phyloP scores from a whole-genome alignment of 371 early-diverging fungal species.

The Apophysomyces trapeziformis region DNA sequence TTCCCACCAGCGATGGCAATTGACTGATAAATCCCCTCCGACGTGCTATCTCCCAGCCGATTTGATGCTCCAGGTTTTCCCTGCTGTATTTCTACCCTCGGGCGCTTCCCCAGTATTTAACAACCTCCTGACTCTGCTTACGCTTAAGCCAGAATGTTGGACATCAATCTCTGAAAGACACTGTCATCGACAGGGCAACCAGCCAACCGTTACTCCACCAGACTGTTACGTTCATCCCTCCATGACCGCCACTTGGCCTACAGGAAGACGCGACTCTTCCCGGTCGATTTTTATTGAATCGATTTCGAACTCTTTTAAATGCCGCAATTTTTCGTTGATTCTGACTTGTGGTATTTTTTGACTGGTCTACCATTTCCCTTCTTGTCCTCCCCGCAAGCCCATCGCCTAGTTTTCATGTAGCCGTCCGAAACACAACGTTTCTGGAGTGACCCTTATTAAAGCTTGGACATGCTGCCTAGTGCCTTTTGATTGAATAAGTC shows the following conservation, averaged over 20 bases:
- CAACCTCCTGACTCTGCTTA: constrained; percentile 52
- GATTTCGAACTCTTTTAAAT: neutral
- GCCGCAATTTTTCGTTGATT: neutral
- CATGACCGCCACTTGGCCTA: constrained; percentile 52
- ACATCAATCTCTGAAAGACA: constrained; percentile 60
- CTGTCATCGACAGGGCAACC: constrained; percentile 48
- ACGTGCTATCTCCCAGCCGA: constrained; percentile 62
- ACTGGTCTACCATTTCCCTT: neutral
- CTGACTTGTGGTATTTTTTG: neutral
- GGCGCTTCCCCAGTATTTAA: constrained; percentile 59
- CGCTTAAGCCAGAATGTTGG: constrained; percentile 51
- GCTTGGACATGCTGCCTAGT: no score
- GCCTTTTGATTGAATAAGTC: no score
- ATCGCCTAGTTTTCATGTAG: neutral
- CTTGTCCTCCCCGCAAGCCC: neutral
- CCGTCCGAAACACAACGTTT: no score
- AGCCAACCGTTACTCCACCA: constrained; percentile 44
- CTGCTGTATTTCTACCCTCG: constrained; percentile 69
- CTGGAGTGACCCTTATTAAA: no score
- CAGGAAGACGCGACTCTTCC: constrained; percentile 48
- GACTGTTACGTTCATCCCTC: constrained; percentile 50
- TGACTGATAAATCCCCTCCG: constrained; percentile 49
- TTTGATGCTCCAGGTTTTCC: constrained; percentile 62
- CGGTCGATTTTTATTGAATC: constrained; percentile 27
- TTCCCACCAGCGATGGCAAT: constrained; percentile 45